phyloP scores from a whole-genome alignment of 805 yeast genomes.

The Tetrapisispora taiwanensis region DNA sequence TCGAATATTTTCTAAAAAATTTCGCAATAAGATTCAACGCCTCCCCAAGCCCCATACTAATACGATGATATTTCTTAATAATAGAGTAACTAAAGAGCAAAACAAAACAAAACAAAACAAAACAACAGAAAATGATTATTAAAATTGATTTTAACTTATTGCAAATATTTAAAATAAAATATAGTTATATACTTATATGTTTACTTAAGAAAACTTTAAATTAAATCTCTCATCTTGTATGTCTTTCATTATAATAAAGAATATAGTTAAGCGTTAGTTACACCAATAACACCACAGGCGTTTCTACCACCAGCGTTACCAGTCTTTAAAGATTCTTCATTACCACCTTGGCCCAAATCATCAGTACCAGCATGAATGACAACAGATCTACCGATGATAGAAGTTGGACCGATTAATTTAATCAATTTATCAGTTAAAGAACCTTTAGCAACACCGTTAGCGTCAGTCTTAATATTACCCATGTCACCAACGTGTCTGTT shows the following conservation, averaged over 20 bases:
- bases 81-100: too few relatives aligned
- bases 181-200: background rate
- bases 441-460: slow-evolving; percentile 86
- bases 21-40: too few relatives aligned
- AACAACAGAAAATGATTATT: too few relatives aligned
- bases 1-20: too few relatives aligned
- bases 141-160: too few relatives aligned
- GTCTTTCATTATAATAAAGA: background rate
- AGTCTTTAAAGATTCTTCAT: slow-evolving; percentile 82
- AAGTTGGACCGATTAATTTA: slow-evolving; percentile 76
- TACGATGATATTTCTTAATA: too few relatives aligned
- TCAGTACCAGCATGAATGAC: slow-evolving; percentile 89
- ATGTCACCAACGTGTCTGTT: slow-evolving; percentile 62
- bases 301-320: slow-evolving; percentile 98
- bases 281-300: slow-evolving; percentile 96
- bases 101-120: too few relatives aligned
- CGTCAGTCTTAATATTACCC: slow-evolving; percentile 88
- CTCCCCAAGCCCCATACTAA: too few relatives aligned
- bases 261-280: slow-evolving; percentile 12
- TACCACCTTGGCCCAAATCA: slow-evolving; percentile 91
- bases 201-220: too few relatives aligned
- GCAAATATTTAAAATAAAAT: too few relatives aligned
- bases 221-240: too few relatives aligned
- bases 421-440: slow-evolving; percentile 65
- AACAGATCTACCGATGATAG: slow-evolving; percentile 89